Base-by-base conservation (phyloP, 306 rosid species). In the Arachis stenosperma region DNA sequence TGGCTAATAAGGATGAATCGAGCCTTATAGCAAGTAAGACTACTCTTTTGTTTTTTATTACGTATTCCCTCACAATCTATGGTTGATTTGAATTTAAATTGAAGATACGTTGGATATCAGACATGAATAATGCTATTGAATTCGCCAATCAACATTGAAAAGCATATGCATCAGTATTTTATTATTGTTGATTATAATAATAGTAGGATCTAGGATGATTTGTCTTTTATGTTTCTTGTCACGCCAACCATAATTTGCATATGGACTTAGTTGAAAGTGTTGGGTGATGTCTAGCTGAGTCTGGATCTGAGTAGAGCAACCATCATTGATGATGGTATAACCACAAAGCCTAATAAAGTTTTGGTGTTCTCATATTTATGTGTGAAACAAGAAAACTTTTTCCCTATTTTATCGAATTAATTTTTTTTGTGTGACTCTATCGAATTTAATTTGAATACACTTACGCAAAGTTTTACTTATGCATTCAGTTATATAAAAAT, bases 211-310 rank as follows among this genome's bases (percentile, higher is more conserved):
- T 65, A 15, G 61, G 42, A 44, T 44, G 72, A 46, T 70, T 80
- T 75, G 39, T 70, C 22, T 29, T 37, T 74, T 33, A 40, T 44
- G 30, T 74, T 74, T 14, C 37, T 33, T 54, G 52, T 67, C 79
- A 79, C 48, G 39, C 67, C 7, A 74, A 68, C 69, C 48, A 80
- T 61, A 37, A 79, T 79, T 57, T 65, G 15, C n/a, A 46, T 60
- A 67, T 53, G 61, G 46, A 61, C 61, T 22, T 47, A 57, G 52
- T 11, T 6, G 5, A n/a, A 29, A 40, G 70, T 43, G 68, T 71
- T 61, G 43, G 83, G 76, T 52, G 70, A 17, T 13, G 47, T 27
- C 44, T 69, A 42, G 51, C 52, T 47, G 44, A 66, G 4, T 33
- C 37, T 33, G 37, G 4, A 4, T 33, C 37, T 33, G 27, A 22